Conservation (phyloP, 2,329 filamentous ascomycete genomes). For the Talaromyces sp. region DNA sequence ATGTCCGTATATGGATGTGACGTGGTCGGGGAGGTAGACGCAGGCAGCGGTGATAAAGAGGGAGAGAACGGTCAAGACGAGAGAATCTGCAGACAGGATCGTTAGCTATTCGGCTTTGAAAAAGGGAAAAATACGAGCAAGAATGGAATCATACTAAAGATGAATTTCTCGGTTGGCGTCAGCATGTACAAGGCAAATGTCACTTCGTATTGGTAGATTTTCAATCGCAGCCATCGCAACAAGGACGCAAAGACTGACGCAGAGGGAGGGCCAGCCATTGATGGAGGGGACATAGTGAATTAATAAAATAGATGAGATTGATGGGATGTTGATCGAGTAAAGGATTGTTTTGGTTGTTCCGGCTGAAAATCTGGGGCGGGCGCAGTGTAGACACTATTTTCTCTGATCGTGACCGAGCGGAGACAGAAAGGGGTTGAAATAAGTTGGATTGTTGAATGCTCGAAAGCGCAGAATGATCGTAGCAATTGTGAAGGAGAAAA, state of each 20-base stretch:
- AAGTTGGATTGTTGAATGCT: neutral
- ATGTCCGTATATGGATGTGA: slow-evolving; percentile 73
- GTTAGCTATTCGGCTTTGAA: neutral
- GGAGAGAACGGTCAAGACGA: slow-evolving; percentile 83
- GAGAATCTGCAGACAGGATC: slow-evolving; percentile 60
- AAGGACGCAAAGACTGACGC: slow-evolving; percentile 47
- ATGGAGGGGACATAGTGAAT: neutral
- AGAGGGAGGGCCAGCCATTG: slow-evolving; percentile 15
- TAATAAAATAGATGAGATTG: neutral
- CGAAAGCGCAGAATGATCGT: neutral
- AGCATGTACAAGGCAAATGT: slow-evolving; percentile 97
- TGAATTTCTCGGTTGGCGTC: slow-evolving; percentile 90
- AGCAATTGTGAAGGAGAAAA: too few species aligned
- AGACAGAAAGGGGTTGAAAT: neutral
- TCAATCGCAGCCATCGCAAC: slow-evolving; percentile 82
- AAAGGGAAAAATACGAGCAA: neutral
- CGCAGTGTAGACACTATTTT: neutral
- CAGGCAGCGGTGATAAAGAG: slow-evolving; percentile 81
- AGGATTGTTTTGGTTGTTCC: neutral
- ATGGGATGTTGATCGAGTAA: neutral
- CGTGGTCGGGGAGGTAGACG: slow-evolving; percentile 89
- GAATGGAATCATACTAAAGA: slow-evolving; percentile 69
- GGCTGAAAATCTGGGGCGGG: neutral
- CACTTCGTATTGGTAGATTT: slow-evolving; percentile 98
- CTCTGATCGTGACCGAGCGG: neutral